Evolutionary conservation across 176 grass and related monocot species (phyloP).

Genomic region (Eragrostis curvula): DNA sequence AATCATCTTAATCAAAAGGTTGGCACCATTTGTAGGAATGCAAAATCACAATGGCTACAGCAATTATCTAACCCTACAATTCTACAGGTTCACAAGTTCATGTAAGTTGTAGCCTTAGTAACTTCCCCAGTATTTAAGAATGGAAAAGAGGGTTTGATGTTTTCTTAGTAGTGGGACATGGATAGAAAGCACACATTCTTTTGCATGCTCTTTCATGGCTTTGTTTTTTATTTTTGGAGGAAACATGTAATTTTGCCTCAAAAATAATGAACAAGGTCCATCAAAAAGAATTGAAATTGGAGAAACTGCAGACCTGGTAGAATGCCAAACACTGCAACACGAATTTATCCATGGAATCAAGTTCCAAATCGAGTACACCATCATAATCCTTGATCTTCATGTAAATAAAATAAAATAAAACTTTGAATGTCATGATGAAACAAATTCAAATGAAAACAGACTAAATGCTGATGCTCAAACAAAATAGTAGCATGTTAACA

Average conservation of each 20-base stretch:
- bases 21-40: not conserved
- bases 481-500: conserved; percentile 9
- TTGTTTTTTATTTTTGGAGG: not conserved
- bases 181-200: conserved; percentile 29
- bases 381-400: conserved; percentile 94
- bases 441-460: conserved; percentile 7
- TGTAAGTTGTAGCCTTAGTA: not conserved
- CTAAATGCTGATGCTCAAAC: not conserved
- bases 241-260: conserved; percentile 5
- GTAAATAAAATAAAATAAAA: conserved; percentile 14
- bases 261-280: conserved; percentile 26
- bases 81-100: conserved; percentile 1
- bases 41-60: conserved; percentile 7
- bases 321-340: conserved; percentile 96
- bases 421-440: conserved; percentile 30
- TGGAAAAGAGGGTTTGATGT: not conserved
- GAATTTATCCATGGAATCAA: conserved; percentile 99
- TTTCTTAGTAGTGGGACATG: conserved; percentile 16
- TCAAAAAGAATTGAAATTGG: not conserved
- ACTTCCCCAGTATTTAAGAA: not conserved
- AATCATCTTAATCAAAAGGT: not conserved
- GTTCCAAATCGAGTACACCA: conserved; percentile 91
- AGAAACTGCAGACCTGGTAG: conserved; percentile 71
- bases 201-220: conserved; percentile 34
- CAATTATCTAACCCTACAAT: conserved; percentile 2